Evolutionary conservation across 2,329 filamentous ascomycete species (phyloP), one percentile per base, ranked within the genome.

Genomic region (Verruconis gallopava): DNA sequence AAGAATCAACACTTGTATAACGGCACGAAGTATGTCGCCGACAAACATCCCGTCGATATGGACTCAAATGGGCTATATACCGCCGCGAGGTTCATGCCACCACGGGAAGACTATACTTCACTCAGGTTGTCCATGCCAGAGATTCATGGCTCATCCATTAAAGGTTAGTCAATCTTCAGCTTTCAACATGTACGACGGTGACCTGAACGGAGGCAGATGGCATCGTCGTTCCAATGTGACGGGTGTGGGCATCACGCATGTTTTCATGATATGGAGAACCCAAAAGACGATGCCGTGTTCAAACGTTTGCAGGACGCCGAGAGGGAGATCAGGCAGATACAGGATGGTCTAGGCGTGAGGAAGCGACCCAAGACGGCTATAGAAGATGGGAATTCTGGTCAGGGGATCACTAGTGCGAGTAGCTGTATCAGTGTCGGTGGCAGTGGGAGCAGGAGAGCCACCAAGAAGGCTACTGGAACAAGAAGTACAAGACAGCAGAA

Each of bases 81-180:
- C 68, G 20, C 69, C 69, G 4, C 65, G 65, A 30, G 69, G 69
- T 20, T 59, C 59, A 40, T 73, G 69, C 54, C 68, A 69, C 40
- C 62, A 62, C 57, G 71, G 69, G 47, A 54, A 57, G 2, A 63
- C 62, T 18, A 51, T 71, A 13, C 53, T 72, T 21, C 62, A 59
- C 2, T 51, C 63, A 2, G 63, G 56, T 39, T 74, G 71, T 48
- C 60, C 70, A 3, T 74, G 71, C 51, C 54, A 71, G 33, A 62
- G 71, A 14, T 74, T 73, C 58, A 74, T 74, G 71, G 54, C 72
- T 4, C 71, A 73, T 53, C 71, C 71, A 0, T 58, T 73, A 34
- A 72, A 74, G 57, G 69, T 65, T 51, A 38, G 50, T 38, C 9
- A 17, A 15, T 19, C 36, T 17, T 9, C 13, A 35, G 38, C 28